These are phyloP conservation scores for Theobroma grandiflorum DNA, from an alignment of 441 rosid genomes.

Conservation along the genomic window DNA sequence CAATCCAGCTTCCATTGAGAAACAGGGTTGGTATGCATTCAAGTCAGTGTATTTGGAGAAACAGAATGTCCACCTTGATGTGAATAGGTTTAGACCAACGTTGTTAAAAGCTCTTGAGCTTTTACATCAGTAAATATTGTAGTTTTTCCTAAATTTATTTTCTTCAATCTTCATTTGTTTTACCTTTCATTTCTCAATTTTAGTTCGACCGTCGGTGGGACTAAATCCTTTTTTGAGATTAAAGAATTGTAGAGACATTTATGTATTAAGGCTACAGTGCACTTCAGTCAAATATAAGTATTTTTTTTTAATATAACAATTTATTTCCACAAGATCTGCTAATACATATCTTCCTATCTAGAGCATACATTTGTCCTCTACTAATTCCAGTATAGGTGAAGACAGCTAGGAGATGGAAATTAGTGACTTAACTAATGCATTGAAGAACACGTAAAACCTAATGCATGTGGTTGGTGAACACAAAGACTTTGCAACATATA, in stretches of 20 bases:
- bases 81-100: conserved; percentile 63
- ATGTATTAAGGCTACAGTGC: neutral
- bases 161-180: neutral
- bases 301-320: no score
- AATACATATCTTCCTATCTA: no score
- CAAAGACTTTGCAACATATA: no score
- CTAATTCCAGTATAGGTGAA: no score
- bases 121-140: conserved; percentile 36
- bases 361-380: no score
- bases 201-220: neutral
- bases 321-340: no score
- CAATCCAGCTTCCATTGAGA: conserved; percentile 48
- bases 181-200: neutral
- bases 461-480: no score
- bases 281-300: neutral
- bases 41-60: conserved; percentile 62
- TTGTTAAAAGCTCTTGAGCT: conserved; percentile 65
- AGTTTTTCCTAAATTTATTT: neutral
- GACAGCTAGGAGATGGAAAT: no score
- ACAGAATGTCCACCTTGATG: conserved; percentile 72
- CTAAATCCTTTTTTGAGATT: neutral
- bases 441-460: no score
- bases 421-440: no score
- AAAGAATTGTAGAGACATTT: neutral
- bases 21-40: conserved; percentile 63